phyloP scores from a whole-genome alignment of 805 yeast species.

The Candida hispaniensis region DNA sequence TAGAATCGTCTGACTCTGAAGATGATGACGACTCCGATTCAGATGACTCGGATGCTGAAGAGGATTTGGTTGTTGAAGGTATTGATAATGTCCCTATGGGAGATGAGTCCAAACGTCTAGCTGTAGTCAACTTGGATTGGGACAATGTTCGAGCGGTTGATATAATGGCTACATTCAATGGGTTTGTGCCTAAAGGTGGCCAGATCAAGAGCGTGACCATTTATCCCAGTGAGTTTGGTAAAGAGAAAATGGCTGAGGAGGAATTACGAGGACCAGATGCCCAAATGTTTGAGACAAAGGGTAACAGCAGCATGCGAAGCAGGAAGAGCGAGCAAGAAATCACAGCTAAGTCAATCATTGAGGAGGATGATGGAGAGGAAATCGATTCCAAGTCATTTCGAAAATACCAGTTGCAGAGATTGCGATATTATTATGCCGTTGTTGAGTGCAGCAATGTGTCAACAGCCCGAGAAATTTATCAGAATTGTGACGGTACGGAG shows the following conservation, averaged over 20 bases:
- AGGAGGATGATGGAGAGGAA: constrained; percentile 78
- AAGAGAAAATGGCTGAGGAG: constrained; percentile 80
- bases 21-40: constrained; percentile 18
- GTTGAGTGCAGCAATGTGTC: constrained; percentile 65
- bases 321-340: constrained; percentile 37
- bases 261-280: constrained; percentile 87
- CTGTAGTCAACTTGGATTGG: constrained; percentile 96
- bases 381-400: constrained; percentile 77
- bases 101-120: constrained; percentile 71
- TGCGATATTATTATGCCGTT: constrained; percentile 88
- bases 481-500: constrained; percentile 88
- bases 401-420: constrained; percentile 82
- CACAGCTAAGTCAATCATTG: constrained; percentile 60
- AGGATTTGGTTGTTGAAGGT: constrained; percentile 19
- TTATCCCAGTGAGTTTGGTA: constrained; percentile 87
- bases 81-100: constrained; percentile 62
- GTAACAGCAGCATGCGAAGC: no score
- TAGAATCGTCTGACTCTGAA: constrained; percentile 20
- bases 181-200: constrained; percentile 68
- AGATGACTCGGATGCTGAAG: constrained; percentile 17
- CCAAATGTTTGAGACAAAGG: constrained; percentile 55
- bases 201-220: constrained; percentile 56
- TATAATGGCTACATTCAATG: constrained; percentile 71
- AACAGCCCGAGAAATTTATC: constrained; percentile 68
- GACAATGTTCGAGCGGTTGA: constrained; percentile 85